Evolutionary conservation across 192 early-diverging fungal species (phyloP).

Genomic region (Coemansia sp.): DNA sequence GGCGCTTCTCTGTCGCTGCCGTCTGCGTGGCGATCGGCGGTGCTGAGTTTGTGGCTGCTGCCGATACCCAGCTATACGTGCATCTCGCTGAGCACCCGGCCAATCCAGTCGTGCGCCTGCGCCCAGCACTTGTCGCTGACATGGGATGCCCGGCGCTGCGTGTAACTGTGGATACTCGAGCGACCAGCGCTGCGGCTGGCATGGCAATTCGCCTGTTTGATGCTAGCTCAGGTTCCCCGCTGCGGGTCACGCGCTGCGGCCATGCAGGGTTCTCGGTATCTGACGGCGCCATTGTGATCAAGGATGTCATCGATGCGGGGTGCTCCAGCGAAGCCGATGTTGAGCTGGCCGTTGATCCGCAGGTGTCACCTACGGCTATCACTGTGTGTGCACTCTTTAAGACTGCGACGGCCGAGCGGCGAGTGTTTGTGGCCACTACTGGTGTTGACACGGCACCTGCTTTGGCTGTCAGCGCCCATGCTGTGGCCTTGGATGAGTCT

Average conservation of each 20-base stretch:
- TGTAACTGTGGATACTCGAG: conserved; percentile 8
- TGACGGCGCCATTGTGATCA: conserved; percentile 22
- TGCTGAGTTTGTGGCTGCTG: conserved; percentile 21
- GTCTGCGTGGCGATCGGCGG: conserved; percentile 26
- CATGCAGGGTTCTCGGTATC: background rate
- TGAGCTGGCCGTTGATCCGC: conserved; percentile 5
- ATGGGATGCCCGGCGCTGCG: conserved; percentile 18
- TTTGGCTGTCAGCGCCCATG: conserved; percentile 12
- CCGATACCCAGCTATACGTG: conserved; percentile 20
- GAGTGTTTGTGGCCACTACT: conserved; percentile 19
- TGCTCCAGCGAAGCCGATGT: background rate
- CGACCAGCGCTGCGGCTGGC: conserved; percentile 13
- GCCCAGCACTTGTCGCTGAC: background rate
- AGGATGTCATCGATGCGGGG: conserved; percentile 8
- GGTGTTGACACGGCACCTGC: conserved; percentile 26
- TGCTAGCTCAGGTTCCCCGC: background rate
- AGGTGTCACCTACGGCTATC: background rate
- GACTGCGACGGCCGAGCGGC: background rate
- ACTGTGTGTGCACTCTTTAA: conserved; percentile 27
- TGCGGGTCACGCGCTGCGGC: conserved; percentile 13
- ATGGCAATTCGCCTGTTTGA: conserved; percentile 35
- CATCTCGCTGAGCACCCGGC: conserved; percentile 29
- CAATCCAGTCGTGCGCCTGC: background rate
- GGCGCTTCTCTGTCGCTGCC: conserved; percentile 24
- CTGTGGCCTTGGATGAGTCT: background rate